phyloP scores from a whole-genome alignment of 768 basidiomycete genomes.

The Cantharellus anzutake region DNA sequence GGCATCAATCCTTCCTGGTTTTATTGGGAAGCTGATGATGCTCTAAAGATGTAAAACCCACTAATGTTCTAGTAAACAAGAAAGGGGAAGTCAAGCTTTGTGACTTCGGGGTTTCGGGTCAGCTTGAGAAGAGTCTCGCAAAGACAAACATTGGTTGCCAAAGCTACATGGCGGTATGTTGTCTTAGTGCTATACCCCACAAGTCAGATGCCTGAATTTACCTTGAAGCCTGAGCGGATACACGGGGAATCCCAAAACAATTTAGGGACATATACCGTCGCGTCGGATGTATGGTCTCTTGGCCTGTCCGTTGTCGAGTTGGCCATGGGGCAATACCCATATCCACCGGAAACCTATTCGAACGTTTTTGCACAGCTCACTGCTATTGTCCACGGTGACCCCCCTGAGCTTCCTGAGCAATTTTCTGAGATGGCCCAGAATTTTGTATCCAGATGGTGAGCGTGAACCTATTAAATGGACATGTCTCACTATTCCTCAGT shows the following conservation, averaged over 20 bases:
- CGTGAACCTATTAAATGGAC: too few relatives aligned
- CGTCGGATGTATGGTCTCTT: conserved; percentile 95
- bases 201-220: neutral
- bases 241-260: conserved; percentile 82
- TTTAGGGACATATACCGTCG: conserved; percentile 80
- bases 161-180: conserved; percentile 88
- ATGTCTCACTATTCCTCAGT: conserved; percentile 7
- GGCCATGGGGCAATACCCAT: conserved; percentile 75
- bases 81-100: conserved; percentile 87
- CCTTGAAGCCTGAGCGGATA: conserved; percentile 74
- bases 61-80: conserved; percentile 77
- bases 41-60: conserved; percentile 68
- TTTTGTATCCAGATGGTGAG: conserved; percentile 24
- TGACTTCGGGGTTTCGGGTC: conserved; percentile 98
- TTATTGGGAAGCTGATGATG: neutral
- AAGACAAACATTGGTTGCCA: conserved; percentile 99
- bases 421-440: conserved; percentile 56
- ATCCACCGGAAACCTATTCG: conserved; percentile 90
- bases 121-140: conserved; percentile 87
- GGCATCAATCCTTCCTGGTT: conserved; percentile 8
- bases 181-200: neutral
- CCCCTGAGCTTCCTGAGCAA: conserved; percentile 62
- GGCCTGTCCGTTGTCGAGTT: conserved; percentile 90
- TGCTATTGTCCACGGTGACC: conserved; percentile 92
- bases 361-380: conserved; percentile 93